phyloP scores from a whole-genome alignment of 495 filamentous ascomycete genomes.

The Hypoxylon subgilvum region DNA sequence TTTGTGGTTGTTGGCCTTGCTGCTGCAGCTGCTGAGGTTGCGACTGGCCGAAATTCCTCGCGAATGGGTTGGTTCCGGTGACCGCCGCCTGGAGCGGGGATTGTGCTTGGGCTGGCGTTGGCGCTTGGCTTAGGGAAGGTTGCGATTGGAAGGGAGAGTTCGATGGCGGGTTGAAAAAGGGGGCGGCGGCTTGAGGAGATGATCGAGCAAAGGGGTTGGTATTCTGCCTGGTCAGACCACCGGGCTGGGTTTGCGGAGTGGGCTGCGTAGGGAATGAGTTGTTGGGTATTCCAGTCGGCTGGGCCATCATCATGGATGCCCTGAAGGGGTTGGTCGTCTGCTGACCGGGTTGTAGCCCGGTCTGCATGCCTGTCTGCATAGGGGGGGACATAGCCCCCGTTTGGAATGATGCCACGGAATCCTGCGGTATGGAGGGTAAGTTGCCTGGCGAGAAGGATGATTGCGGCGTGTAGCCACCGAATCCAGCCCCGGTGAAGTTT shows the following conservation, averaged over 20 bases:
- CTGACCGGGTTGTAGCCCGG: slow-evolving; percentile 53
- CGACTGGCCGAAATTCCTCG: slow-evolving; percentile 52
- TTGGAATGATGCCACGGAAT: slow-evolving; percentile 61
- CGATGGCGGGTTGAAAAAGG: slow-evolving; percentile 51
- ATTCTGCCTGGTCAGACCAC: slow-evolving; percentile 65
- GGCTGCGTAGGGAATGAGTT: slow-evolving; percentile 39
- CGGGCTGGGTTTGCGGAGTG: slow-evolving; percentile 42
- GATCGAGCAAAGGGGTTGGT: slow-evolving; percentile 85
- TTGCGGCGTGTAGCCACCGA: slow-evolving; percentile 82
- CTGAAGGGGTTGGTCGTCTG: slow-evolving; percentile 87
- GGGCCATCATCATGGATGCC: slow-evolving; percentile 76
- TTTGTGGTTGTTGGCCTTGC: too few relatives aligned
- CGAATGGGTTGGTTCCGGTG: slow-evolving; percentile 78
- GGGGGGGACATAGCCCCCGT: slow-evolving; percentile 40
- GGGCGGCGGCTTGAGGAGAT: slow-evolving; percentile 55
- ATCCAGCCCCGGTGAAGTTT: slow-evolving; percentile 77
- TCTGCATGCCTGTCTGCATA: slow-evolving; percentile 45
- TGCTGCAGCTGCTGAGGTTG: slow-evolving; percentile 28
- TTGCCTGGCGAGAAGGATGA: slow-evolving; percentile 59
- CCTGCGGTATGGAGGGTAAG: slow-evolving; percentile 69
- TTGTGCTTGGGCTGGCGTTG: slow-evolving; percentile 49
- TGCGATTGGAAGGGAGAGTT: slow-evolving; percentile 58
- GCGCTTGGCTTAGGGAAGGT: too few relatives aligned
- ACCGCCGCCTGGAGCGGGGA: slow-evolving; percentile 64
- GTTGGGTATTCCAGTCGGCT: slow-evolving; percentile 52